These are phyloP conservation scores for Starmerella lactis-condensi DNA, from an alignment of 805 yeast species.

Conservation along the genomic window DNA sequence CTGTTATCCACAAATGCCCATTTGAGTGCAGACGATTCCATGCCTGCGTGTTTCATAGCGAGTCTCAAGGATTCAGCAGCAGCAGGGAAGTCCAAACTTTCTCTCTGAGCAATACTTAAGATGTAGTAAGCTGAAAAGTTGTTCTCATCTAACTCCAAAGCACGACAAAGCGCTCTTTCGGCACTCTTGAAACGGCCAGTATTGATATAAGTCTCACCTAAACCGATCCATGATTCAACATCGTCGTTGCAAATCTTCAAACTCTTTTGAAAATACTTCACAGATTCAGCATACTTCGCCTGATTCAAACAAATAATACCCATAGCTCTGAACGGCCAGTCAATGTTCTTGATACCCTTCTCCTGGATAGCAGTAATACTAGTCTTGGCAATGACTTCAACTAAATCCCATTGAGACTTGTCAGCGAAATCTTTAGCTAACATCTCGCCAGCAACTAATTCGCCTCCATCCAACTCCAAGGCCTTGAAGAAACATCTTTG, in stretches of 20 bases:
- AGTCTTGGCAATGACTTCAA: slow-evolving; percentile 50
- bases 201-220: slow-evolving; percentile 86
- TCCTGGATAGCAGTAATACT: slow-evolving; percentile 42
- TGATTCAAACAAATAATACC: slow-evolving; percentile 60
- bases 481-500: slow-evolving; percentile 78
- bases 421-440: slow-evolving; percentile 53
- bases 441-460: slow-evolving; percentile 52
- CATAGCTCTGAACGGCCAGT: slow-evolving; percentile 78
- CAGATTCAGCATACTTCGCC: slow-evolving; percentile 59
- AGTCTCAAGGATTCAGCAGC: slow-evolving; percentile 32
- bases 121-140: slow-evolving; percentile 50
- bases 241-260: slow-evolving; percentile 51
- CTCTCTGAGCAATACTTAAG: slow-evolving; percentile 45
- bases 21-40: slow-evolving; percentile 33
- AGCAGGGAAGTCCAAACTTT: slow-evolving; percentile 45
- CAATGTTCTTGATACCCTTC: slow-evolving; percentile 3
- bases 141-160: slow-evolving; percentile 33
- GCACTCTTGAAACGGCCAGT: slow-evolving; percentile 83
- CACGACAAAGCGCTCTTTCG: slow-evolving; percentile 56
- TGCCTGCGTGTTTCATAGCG: slow-evolving; percentile 10
- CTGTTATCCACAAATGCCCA: slow-evolving; percentile 29
- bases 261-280: slow-evolving; percentile 77
- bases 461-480: slow-evolving; percentile 66
- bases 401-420: slow-evolving; percentile 64
- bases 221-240: slow-evolving; percentile 71